These are phyloP conservation scores for Neocatenulostroma microsporum DNA, from an alignment of 2,329 filamentous ascomycete species.

Conservation along the genomic window DNA sequence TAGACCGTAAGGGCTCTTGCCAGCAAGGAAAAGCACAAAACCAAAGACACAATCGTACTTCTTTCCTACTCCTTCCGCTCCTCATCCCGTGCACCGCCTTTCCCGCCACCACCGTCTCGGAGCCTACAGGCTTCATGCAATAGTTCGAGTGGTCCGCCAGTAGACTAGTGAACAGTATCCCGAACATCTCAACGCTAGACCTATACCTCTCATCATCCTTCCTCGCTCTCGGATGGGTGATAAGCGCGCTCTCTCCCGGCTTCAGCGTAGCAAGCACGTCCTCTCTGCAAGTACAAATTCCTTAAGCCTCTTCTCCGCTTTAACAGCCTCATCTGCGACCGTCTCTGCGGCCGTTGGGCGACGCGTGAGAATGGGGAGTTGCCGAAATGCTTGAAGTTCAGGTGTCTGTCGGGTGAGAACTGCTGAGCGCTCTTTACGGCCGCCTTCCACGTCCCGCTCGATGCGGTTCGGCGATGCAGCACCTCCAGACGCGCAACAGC, in stretches of 20 bases:
- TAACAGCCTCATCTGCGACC: background rate
- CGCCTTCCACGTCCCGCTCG: too few relatives aligned
- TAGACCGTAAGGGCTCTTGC: too few relatives aligned
- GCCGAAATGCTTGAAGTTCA: background rate
- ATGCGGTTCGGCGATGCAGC: too few relatives aligned
- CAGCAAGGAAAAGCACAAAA: too few relatives aligned
- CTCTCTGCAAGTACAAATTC: constrained; percentile 3
- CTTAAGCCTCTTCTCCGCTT: constrained; percentile 3
- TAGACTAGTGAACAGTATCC: constrained; percentile 5
- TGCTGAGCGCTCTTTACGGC: too few relatives aligned
- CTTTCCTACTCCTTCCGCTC: too few relatives aligned
- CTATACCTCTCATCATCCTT: background rate
- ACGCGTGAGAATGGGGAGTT: background rate
- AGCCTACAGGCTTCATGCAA: background rate
- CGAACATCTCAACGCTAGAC: constrained; percentile 5
- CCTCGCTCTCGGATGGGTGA: background rate
- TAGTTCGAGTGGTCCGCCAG: constrained; percentile 4
- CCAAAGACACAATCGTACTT: too few relatives aligned
- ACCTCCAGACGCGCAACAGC: too few relatives aligned
- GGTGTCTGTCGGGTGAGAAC: too few relatives aligned
- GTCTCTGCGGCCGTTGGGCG: background rate
- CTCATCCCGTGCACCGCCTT: too few relatives aligned
- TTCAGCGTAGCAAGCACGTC: background rate
- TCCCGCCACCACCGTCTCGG: background rate
- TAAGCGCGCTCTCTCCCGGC: constrained; percentile 3